Conservation (phyloP, 1,139 yeast genomes). For the Kodamaea arcana region DNA sequence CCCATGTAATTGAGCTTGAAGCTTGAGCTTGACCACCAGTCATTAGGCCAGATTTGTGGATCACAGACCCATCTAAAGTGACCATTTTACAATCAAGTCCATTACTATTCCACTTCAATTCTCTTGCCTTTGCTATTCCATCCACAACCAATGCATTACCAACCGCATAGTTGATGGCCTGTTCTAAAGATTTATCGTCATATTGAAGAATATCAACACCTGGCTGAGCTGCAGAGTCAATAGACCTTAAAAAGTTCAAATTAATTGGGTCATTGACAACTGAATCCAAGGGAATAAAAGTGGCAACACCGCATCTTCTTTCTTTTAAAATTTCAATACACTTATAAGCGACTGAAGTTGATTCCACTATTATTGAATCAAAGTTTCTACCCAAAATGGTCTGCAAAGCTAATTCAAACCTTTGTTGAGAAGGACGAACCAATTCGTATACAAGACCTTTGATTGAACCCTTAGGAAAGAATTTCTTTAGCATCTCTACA, state of each 20-base stretch:
- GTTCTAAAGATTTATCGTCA: slow-evolving; percentile 60
- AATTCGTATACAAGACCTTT: slow-evolving; percentile 77
- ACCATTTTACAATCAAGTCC: slow-evolving; percentile 66
- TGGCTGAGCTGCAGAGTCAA: slow-evolving; percentile 56
- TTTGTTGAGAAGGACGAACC: slow-evolving; percentile 73
- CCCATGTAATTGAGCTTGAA: slow-evolving; percentile 54
- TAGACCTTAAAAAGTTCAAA: slow-evolving; percentile 54
- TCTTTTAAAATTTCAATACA: slow-evolving; percentile 83
- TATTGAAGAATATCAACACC: slow-evolving; percentile 70
- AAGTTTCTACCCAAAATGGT: slow-evolving; percentile 75
- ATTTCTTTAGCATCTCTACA: slow-evolving; percentile 59
- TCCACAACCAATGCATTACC: slow-evolving; percentile 84
- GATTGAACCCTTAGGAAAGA: slow-evolving; percentile 68
- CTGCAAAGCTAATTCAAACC: slow-evolving; percentile 72
- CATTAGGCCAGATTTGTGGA: slow-evolving; percentile 85
- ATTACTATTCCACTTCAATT: slow-evolving; percentile 59
- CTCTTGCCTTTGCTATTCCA: slow-evolving; percentile 60
- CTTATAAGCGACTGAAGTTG: slow-evolving; percentile 67
- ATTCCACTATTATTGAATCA: slow-evolving; percentile 83
- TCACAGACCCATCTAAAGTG: slow-evolving; percentile 78
- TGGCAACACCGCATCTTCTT: slow-evolving; percentile 79
- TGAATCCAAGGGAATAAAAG: slow-evolving; percentile 85
- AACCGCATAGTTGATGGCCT: slow-evolving; percentile 78
- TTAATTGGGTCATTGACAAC: slow-evolving; percentile 52
- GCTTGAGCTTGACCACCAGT: slow-evolving; percentile 68